These are phyloP conservation scores for Xylaria sp. DNA, from an alignment of 2,329 filamentous ascomycete species.

Conservation along the genomic window DNA sequence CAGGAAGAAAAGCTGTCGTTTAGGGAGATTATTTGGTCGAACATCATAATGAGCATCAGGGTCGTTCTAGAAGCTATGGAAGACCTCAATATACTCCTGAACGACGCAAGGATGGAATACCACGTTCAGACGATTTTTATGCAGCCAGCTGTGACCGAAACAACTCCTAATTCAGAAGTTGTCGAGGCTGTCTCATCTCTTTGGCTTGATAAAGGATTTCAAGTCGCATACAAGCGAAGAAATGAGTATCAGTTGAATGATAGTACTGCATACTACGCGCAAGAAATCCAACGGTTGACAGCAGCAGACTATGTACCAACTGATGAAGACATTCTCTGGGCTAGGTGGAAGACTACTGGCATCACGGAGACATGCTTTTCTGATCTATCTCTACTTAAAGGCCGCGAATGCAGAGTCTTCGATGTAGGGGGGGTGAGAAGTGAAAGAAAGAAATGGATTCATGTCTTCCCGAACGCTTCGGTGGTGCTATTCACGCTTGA, in stretches of 20 bases:
- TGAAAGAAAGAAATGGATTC: background rate
- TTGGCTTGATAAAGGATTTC: background rate
- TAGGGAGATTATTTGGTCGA: background rate
- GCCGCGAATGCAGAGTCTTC: background rate
- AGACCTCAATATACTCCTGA: background rate
- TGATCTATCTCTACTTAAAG: background rate
- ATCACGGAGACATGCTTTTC: background rate
- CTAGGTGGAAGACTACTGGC: background rate
- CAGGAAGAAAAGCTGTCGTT: background rate
- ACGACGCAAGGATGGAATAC: background rate
- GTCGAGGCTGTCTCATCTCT: background rate
- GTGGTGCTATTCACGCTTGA: constrained; percentile 16
- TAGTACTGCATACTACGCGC: constrained; percentile 3
- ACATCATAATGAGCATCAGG: background rate
- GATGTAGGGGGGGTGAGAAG: constrained; percentile 5
- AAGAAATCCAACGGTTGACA: background rate
- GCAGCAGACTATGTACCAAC: background rate
- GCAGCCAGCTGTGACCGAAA: background rate
- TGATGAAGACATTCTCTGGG: background rate
- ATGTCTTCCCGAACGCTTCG: background rate
- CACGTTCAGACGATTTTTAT: background rate
- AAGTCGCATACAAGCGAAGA: background rate
- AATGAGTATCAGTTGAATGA: background rate
- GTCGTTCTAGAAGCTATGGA: background rate
- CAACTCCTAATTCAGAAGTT: background rate